These are phyloP conservation scores for Sordaria brevicollis DNA, from an alignment of 495 filamentous ascomycete species.

Conservation along the genomic window DNA sequence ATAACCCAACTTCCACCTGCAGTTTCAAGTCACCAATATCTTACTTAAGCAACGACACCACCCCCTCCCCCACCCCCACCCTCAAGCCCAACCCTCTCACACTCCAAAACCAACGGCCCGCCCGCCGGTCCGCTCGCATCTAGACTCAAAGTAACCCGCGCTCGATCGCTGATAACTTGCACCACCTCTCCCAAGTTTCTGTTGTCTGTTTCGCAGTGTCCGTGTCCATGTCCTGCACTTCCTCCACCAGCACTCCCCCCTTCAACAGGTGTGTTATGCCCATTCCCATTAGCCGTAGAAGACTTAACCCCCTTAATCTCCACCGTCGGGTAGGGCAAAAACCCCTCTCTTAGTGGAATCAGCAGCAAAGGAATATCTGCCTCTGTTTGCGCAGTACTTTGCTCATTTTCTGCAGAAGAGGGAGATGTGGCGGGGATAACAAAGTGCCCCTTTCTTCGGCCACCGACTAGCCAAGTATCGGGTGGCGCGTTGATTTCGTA, in stretches of 20 bases:
- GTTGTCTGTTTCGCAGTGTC: slow-evolving; percentile 68
- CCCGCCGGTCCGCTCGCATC: slow-evolving; percentile 53
- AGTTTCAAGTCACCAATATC: too few species aligned
- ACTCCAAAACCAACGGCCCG: slow-evolving; percentile 54
- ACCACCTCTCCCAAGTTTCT: slow-evolving; percentile 67
- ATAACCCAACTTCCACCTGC: background rate
- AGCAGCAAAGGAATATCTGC: slow-evolving; percentile 54
- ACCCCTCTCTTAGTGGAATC: slow-evolving; percentile 68
- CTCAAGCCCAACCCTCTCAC: slow-evolving; percentile 29
- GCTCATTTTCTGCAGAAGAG: slow-evolving; percentile 17
- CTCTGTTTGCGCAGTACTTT: slow-evolving; percentile 33
- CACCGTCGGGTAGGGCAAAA: slow-evolving; percentile 62
- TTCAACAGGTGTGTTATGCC: too few species aligned
- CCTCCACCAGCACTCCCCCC: background rate
- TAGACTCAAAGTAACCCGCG: slow-evolving; percentile 65
- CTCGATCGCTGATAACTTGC: slow-evolving; percentile 63
- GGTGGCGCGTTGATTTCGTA: slow-evolving; percentile 70
- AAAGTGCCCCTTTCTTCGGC: slow-evolving; percentile 69
- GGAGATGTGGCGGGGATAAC: slow-evolving; percentile 31
- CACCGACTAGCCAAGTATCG: slow-evolving; percentile 78
- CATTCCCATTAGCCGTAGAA: slow-evolving; percentile 7
- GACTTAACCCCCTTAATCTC: slow-evolving; percentile 55
- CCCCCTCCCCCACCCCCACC: slow-evolving; percentile 28
- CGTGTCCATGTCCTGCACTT: background rate
- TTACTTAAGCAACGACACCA: slow-evolving; percentile 19